Base-by-base conservation (phyloP, 2,329 filamentous ascomycete species). In the Diaporthe longicolla region DNA sequence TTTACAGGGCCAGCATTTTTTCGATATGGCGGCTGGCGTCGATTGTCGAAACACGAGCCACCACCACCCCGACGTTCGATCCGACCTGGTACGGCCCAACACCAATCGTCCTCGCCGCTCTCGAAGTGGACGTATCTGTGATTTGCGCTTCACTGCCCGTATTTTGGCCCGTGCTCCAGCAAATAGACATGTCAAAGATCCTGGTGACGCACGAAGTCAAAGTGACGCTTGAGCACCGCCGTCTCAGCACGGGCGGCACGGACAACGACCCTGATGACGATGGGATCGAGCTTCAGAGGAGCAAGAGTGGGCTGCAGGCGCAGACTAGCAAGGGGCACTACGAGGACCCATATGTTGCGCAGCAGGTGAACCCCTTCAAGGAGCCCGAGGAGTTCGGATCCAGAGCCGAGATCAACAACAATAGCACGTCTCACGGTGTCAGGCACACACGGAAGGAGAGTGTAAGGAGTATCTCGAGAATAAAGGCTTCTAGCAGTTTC, bases 61-160 rank as follows among this genome's bases (percentile, higher is more conserved):
- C 77, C 1, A 82, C 80, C 1, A 80, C 78, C 57, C 82, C 82
- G 9, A 81, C 82, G 0, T 73, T 81, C 7, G 82, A 84, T 74
- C 82, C 82, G 13, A 82, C 81, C 4, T 84, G 81, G 81, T 83
- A 83, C 74, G 81, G 79, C 19, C 79, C 80, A 10, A 77, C 77
- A 52, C 79, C 78, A 65, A 81, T 84, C 72, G 76, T 83, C 17
- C 78, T 83, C 10, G 81, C 80, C 0, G 78, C 78, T 0, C 77
- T 83, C 69, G 82, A 84, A 66, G 79, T 83, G 66, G 81, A 83
- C 19, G 66, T 76, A 15, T 70, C 69, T 8, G 58, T 57, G 13
- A 68, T 73, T 19, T 63, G 68, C 21, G 74, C 73, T n/a, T 63
- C 71, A 21, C 54, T 75, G 1, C 75, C 73, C 6, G 66, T 75